phyloP scores from a whole-genome alignment of 2,329 filamentous ascomycete species.

The Aspergillus eucalypticola region DNA sequence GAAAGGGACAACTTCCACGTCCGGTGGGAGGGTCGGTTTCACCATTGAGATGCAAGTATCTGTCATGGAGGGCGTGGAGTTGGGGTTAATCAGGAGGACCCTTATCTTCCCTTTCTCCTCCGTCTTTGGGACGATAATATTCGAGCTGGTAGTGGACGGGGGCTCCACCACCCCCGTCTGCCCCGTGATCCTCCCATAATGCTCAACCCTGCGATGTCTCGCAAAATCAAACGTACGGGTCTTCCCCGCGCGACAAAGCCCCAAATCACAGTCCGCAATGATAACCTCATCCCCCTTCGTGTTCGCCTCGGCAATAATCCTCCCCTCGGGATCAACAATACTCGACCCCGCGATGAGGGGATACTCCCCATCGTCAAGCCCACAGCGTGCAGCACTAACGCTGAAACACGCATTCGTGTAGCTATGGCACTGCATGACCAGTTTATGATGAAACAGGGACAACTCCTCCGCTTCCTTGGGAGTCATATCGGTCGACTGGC shows the following conservation, averaged over 20 bases:
- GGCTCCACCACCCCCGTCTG: slow-evolving; percentile 41
- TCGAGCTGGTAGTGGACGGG: slow-evolving; percentile 24
- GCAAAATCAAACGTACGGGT: slow-evolving; percentile 37
- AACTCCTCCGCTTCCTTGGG: slow-evolving; percentile 48
- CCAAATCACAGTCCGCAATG: slow-evolving; percentile 53
- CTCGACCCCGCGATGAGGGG: slow-evolving; percentile 52
- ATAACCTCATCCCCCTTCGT: slow-evolving; percentile 53
- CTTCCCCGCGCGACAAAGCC: slow-evolving; percentile 35
- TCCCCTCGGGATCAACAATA: slow-evolving; percentile 52
- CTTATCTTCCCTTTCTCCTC: slow-evolving; percentile 6
- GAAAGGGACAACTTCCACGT: slow-evolving; percentile 53
- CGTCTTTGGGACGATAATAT: too few species aligned
- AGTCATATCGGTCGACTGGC: slow-evolving; percentile 44
- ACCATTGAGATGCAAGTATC: slow-evolving; percentile 49
- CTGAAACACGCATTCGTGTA: slow-evolving; percentile 57
- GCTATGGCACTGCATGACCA: slow-evolving; percentile 55
- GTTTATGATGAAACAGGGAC: slow-evolving; percentile 54
- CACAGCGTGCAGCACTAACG: slow-evolving; percentile 52
- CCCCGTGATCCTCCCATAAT: slow-evolving; percentile 29
- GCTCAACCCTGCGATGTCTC: slow-evolving; percentile 33
- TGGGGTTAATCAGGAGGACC: slow-evolving; percentile 53
- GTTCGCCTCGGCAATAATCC: slow-evolving; percentile 53
- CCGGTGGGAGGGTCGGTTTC: slow-evolving; percentile 46
- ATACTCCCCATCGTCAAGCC: slow-evolving; percentile 54
- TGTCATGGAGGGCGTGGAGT: slow-evolving; percentile 52